These are phyloP conservation scores for Hericium rajendrae DNA, from an alignment of 768 basidiomycete species.

Conservation along the genomic window DNA sequence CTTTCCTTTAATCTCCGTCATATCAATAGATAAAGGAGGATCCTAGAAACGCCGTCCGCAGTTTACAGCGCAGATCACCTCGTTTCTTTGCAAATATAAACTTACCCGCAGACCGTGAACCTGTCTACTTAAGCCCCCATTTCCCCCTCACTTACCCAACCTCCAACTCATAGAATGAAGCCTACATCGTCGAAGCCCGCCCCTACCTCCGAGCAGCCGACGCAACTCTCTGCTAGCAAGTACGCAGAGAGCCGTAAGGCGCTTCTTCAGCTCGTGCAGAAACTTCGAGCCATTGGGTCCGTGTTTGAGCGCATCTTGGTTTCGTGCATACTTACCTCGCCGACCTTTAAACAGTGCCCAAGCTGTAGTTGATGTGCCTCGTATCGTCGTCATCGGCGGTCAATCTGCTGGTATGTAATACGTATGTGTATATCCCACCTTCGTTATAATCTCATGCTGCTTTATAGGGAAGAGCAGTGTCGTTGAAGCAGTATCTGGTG, in stretches of 20 bases:
- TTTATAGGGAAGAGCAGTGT: conserved; percentile 5
- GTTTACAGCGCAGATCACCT: no score
- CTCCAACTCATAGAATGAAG: no score
- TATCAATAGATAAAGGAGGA: no score
- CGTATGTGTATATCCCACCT: not conserved
- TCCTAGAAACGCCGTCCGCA: no score
- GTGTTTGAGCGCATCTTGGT: not conserved
- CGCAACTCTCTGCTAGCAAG: not conserved
- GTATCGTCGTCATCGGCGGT: conserved; percentile 36
- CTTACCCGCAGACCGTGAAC: no score
- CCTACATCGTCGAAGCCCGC: no score
- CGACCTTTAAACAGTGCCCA: conserved; percentile 24
- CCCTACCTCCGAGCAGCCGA: not conserved
- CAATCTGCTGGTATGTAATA: conserved; percentile 9
- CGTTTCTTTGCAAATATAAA: no score
- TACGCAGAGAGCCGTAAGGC: conserved; percentile 11
- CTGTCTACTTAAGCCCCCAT: no score
- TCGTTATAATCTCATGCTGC: not conserved
- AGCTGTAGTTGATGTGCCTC: conserved; percentile 36
- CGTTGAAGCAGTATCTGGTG: not conserved
- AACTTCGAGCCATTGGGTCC: conserved; percentile 20
- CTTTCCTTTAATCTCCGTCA: no score
- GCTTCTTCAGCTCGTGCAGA: conserved; percentile 10
- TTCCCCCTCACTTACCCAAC: no score
- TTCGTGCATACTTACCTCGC: not conserved